A percentile compares a stretch with the other conserved stretches of the same genome.
These are phyloP conservation scores for Fusarium pseudocircinatum DNA, from an alignment of 2,329 filamentous ascomycete species.

Conservation along the genomic window DNA sequence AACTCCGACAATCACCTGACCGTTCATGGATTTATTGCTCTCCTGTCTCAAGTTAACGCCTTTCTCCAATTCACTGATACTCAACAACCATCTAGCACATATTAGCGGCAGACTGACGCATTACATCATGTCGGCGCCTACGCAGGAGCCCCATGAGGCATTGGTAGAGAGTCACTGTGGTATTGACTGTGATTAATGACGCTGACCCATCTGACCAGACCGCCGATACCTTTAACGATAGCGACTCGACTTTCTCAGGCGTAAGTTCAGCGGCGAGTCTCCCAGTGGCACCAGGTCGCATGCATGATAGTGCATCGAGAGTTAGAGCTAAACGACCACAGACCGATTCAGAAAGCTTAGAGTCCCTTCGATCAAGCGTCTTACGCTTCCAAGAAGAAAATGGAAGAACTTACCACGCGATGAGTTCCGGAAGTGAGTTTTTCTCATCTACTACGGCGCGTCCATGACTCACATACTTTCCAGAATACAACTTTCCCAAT, in stretches of 20 bases:
- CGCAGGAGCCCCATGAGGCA: not conserved
- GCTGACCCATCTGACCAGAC: not conserved
- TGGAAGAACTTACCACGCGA: not conserved
- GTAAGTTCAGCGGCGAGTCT: not conserved
- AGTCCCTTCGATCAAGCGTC: conserved; percentile 10
- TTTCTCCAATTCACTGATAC: not conserved
- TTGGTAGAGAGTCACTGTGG: rapidly evolving
- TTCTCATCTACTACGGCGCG: rapidly evolving
- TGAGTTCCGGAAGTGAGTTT: conserved; percentile 2
- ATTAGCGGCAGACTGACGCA: rapidly evolving
- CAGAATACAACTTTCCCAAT: conserved; percentile 9
- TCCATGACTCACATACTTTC: rapidly evolving
- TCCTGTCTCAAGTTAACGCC: not conserved
- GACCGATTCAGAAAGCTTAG: not conserved
- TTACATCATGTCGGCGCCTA: not conserved
- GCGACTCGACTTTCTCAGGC: not conserved
- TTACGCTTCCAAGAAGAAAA: conserved; percentile 10
- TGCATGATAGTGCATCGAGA: rapidly evolving
- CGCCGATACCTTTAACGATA: not conserved
- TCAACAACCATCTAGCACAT: rapidly evolving
- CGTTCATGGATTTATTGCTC: rapidly evolving
- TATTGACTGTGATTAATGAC: rapidly evolving
- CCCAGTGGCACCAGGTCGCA: rapidly evolving
- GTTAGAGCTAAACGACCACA: not conserved
- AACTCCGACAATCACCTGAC: not conserved